Percentiles rank a stretch among this genome's conserved stretches.
These are phyloP conservation scores for Phoma sp. DNA, from an alignment of 2,329 filamentous ascomycete species.

Conservation along the genomic window DNA sequence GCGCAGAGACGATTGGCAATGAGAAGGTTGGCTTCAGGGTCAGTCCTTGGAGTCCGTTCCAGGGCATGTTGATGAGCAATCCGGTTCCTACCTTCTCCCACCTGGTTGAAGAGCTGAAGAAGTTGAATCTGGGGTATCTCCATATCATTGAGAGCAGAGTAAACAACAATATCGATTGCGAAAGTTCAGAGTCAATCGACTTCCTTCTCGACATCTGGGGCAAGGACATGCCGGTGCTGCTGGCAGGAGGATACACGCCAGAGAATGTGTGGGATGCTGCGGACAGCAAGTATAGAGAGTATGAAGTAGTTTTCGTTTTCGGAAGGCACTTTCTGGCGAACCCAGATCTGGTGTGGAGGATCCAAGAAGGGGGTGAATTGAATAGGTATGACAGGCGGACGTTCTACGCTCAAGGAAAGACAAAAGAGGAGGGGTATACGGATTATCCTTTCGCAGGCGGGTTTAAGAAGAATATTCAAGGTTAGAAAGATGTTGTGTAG, in stretches of 20 bases:
- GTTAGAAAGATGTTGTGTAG: no score
- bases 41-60: constrained; percentile 65
- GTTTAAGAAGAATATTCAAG: not conserved
- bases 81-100: constrained; percentile 68
- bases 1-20: constrained; percentile 58
- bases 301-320: constrained; percentile 51
- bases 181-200: constrained; percentile 27
- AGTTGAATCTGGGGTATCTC: constrained; percentile 57
- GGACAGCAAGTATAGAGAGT: constrained; percentile 47
- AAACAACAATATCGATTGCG: constrained; percentile 49
- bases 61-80: constrained; percentile 67
- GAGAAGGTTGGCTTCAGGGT: constrained; percentile 65
- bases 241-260: constrained; percentile 48
- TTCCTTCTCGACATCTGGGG: constrained; percentile 24
- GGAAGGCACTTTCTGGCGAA: constrained; percentile 53
- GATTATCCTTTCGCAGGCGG: constrained; percentile 7
- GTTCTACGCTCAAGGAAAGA: constrained; percentile 6
- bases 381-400: constrained; percentile 9
- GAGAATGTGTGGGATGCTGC: constrained; percentile 39
- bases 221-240: constrained; percentile 32
- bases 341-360: constrained; percentile 42
- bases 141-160: constrained; percentile 64
- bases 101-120: constrained; percentile 57
- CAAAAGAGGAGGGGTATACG: constrained; percentile 5
- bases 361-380: not conserved